Evolutionary conservation across 768 basidiomycete genomes (phyloP).

Genomic region (Leccinum obscurum): DNA sequence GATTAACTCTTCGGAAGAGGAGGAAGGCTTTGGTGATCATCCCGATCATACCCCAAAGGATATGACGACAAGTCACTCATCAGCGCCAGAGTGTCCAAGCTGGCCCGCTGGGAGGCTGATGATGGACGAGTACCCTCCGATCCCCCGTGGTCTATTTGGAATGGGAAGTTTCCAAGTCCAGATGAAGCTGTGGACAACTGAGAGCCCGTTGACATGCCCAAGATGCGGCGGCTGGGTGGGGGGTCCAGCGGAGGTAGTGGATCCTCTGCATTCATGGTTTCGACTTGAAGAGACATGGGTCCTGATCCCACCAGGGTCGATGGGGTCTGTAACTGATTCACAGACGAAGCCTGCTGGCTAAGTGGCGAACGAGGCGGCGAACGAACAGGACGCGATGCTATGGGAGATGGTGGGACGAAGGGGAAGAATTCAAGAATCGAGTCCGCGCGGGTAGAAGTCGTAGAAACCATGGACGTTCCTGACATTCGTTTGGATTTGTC

Average conservation of each 20-base stretch:
- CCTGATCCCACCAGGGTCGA: not conserved
- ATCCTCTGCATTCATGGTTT: slow-evolving; percentile 33
- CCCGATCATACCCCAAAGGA: slow-evolving; percentile 69
- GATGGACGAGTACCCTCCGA: slow-evolving; percentile 36
- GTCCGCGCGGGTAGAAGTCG: slow-evolving; percentile 72
- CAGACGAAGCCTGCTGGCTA: slow-evolving; percentile 52
- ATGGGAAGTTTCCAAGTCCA: slow-evolving; percentile 83
- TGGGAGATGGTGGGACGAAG: slow-evolving; percentile 87
- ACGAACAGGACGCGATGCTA: slow-evolving; percentile 75
- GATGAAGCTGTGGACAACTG: slow-evolving; percentile 75
- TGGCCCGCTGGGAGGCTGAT: slow-evolving; percentile 61
- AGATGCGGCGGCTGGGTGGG: slow-evolving; percentile 58
- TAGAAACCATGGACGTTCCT: slow-evolving; percentile 64
- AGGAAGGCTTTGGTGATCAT: slow-evolving; percentile 29
- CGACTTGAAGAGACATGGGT: slow-evolving; percentile 2
- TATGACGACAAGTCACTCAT: slow-evolving; percentile 84
- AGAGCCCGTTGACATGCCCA: slow-evolving; percentile 78
- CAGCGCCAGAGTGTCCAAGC: slow-evolving; percentile 80
- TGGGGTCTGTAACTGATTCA: slow-evolving; percentile 13
- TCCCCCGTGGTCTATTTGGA: slow-evolving; percentile 74
- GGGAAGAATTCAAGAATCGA: slow-evolving; percentile 87
- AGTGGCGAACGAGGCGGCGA: slow-evolving; percentile 77
- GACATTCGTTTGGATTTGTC: slow-evolving; percentile 53
- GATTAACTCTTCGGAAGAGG: slow-evolving; percentile 29
- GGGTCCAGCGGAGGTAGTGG: slow-evolving; percentile 37